Evolutionary conservation across 768 basidiomycete species (phyloP).

Genomic region (Tylopilus sp.): DNA sequence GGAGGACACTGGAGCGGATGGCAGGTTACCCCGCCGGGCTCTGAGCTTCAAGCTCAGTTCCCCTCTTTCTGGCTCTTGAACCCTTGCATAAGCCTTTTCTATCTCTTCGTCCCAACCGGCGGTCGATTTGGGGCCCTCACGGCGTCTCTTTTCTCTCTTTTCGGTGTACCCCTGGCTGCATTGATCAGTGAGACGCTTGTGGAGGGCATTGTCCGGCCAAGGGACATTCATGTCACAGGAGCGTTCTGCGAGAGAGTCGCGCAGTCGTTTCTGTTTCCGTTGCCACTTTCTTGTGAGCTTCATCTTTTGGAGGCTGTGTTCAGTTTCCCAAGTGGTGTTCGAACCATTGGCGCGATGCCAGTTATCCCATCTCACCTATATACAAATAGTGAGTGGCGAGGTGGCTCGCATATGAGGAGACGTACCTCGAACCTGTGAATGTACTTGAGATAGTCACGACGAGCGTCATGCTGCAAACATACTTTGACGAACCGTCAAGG

Average conservation of each 20-base stretch:
- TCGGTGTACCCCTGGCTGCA: conserved; percentile 45
- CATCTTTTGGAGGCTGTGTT: conserved; percentile 13
- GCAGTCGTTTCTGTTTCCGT: conserved; percentile 27
- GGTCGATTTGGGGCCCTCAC: conserved; percentile 6
- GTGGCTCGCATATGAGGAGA: neutral
- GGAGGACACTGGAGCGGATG: conserved; percentile 7
- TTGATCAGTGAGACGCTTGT: conserved; percentile 41
- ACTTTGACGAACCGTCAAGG: conserved; percentile 29
- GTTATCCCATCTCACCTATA: conserved; percentile 48
- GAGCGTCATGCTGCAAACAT: neutral
- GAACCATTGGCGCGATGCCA: conserved; percentile 53
- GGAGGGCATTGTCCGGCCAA: conserved; percentile 41
- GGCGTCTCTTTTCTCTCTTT: conserved; percentile 31
- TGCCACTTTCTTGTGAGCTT: conserved; percentile 34
- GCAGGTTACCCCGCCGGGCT: conserved; percentile 13
- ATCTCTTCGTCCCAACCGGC: conserved; percentile 28
- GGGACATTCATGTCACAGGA: conserved; percentile 38
- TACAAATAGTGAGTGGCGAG: neutral
- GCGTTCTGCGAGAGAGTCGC: conserved; percentile 26
- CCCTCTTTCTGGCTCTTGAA: conserved; percentile 27
- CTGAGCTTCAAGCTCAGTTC: conserved; percentile 23
- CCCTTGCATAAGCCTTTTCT: conserved; percentile 13
- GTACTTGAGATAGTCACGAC: neutral
- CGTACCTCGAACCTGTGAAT: conserved; percentile 31
- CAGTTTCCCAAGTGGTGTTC: conserved; percentile 50